Evolutionary conservation across 345 rosid genomes (phyloP).

Genomic region (rapeseed (Brassica napus)): Da-Ae NC_063438.1:17431001-17431500

Average conservation of each 20-base stretch:
- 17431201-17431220: slow-evolving; percentile 87
- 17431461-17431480: slow-evolving; percentile 89
- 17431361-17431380: slow-evolving; percentile 64
- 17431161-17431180: slow-evolving; percentile 75
- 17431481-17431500: slow-evolving; percentile 88
- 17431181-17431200: slow-evolving; percentile 78
- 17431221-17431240: slow-evolving; percentile 84
- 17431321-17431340: slow-evolving; percentile 85
- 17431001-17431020: slow-evolving; percentile 75
- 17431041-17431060: slow-evolving; percentile 90
- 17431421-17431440: slow-evolving; percentile 90
- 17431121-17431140: slow-evolving; percentile 91
- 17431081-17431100: slow-evolving; percentile 73
- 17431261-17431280: slow-evolving; percentile 80
- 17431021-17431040: slow-evolving; percentile 71
- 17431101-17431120: slow-evolving; percentile 87
- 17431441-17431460: slow-evolving; percentile 78
- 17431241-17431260: slow-evolving; percentile 82
- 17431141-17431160: slow-evolving; percentile 73
- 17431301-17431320: slow-evolving; percentile 82
- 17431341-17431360: slow-evolving; percentile 94
- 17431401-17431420: slow-evolving; percentile 87
- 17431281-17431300: slow-evolving; percentile 83
- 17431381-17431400: slow-evolving; percentile 66
- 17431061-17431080: slow-evolving; percentile 77